Conservation (phyloP, 2,329 filamentous ascomycete genomes). For the Beauveria rudraprayagi region DNA sequence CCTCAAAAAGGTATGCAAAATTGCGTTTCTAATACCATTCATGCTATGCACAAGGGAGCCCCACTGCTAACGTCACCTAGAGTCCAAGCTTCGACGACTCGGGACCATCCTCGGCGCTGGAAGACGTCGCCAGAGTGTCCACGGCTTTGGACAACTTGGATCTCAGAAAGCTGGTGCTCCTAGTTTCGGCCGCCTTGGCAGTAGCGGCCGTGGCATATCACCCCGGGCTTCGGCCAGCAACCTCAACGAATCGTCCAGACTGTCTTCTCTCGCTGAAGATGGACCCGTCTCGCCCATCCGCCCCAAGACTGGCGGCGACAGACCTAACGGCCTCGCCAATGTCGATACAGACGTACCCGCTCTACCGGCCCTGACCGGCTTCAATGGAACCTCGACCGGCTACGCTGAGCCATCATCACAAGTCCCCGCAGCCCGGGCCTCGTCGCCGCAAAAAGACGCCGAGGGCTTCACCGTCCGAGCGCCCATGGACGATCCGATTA, state of each 20-base stretch:
- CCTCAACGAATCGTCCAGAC: slow-evolving; percentile 43
- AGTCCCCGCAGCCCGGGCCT: slow-evolving; percentile 28
- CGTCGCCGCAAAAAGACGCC: slow-evolving; percentile 50
- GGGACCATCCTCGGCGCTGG: slow-evolving; percentile 56
- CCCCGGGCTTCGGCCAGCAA: slow-evolving; percentile 53
- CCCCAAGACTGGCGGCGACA: slow-evolving; percentile 9
- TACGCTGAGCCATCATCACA: slow-evolving; percentile 20
- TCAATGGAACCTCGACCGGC: background rate
- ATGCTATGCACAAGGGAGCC: background rate
- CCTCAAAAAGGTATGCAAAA: slow-evolving; percentile 6
- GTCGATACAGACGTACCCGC: background rate
- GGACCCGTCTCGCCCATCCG: slow-evolving; percentile 24
- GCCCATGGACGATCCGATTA: slow-evolving; percentile 55
- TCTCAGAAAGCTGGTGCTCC: slow-evolving; percentile 40
- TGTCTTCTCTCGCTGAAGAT: slow-evolving; percentile 51
- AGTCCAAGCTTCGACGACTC: slow-evolving; percentile 53
- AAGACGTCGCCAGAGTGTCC: slow-evolving; percentile 56
- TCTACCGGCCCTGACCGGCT: background rate
- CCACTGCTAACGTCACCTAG: slow-evolving; percentile 26
- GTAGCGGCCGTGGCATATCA: slow-evolving; percentile 49
- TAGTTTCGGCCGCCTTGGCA: slow-evolving; percentile 55
- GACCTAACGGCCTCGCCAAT: background rate
- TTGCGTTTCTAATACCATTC: background rate
- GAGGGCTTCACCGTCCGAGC: slow-evolving; percentile 72
- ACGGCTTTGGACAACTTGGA: slow-evolving; percentile 53